phyloP scores from a whole-genome alignment of 352 stramenopile species.

The Pythium angustatum region DNA sequence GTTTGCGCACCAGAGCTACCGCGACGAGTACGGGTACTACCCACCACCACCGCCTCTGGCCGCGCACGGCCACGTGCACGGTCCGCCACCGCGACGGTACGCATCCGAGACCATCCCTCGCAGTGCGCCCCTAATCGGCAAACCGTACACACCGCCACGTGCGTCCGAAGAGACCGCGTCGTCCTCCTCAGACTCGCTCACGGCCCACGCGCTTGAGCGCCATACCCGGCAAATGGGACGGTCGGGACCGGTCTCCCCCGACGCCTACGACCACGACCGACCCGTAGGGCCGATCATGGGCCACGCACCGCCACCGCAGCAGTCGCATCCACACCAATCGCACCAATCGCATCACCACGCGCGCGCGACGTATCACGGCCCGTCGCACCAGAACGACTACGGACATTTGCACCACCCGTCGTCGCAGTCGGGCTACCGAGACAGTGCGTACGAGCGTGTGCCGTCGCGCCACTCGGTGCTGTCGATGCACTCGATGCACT shows the following conservation, averaged over 20 bases:
- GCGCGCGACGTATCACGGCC: neutral
- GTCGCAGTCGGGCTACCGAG: slow-evolving; percentile 10
- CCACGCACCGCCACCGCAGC: neutral
- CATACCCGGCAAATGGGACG: slow-evolving; percentile 55
- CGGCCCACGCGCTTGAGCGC: slow-evolving; percentile 47
- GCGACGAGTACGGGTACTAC: slow-evolving; percentile 20
- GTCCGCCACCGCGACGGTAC: neutral
- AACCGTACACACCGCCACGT: neutral
- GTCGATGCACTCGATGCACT: slow-evolving; percentile 10
- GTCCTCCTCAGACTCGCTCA: slow-evolving; percentile 38
- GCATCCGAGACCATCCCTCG: slow-evolving; percentile 8
- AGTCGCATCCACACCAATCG: neutral
- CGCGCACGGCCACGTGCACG: neutral
- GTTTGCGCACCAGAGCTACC: slow-evolving; percentile 8
- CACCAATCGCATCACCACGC: neutral
- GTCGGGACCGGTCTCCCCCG: slow-evolving; percentile 37
- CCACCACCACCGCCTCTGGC: neutral
- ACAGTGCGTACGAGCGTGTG: slow-evolving; percentile 19
- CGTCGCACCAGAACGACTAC: slow-evolving; percentile 12
- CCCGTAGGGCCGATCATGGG: slow-evolving; percentile 3
- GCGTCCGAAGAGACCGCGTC: slow-evolving; percentile 34
- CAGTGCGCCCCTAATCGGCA: neutral
- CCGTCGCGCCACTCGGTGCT: slow-evolving; percentile 11
- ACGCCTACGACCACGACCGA: slow-evolving; percentile 12
- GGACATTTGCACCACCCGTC: no score